Evolutionary conservation across 2,329 filamentous ascomycete genomes (phyloP), one percentile per base, ranked within the genome.

Genomic region (Diaporthe aspalathi): DNA sequence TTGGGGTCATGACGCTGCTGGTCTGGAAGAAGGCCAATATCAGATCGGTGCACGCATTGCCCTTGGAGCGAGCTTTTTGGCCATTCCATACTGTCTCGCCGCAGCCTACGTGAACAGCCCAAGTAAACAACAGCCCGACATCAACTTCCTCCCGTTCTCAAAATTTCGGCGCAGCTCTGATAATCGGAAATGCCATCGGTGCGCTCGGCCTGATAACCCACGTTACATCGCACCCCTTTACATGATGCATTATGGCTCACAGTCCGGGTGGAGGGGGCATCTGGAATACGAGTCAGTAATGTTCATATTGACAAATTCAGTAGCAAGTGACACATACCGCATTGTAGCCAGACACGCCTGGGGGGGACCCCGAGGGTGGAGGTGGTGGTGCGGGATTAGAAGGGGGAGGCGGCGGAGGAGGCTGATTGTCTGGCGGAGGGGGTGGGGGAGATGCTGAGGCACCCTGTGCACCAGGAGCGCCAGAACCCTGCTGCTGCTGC

Each of bases 391-490:
- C 83, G 70, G 88, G 79, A 69, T 82, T 86, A 32, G 86, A 84
- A 45, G 88, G 87, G 57, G 88, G 87, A 4, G 90, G 89, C 24
- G 90, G 90, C 22, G 91, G 91, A 16, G 91, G 91, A 67, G 90
- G 88, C 69, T 68, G 67, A 9, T 68, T 68, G 75, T 89, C 88
- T 72, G 80, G 84, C 35, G 86, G 85, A 68, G 89, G 89, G 14
- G 90, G 84, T 22, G 90, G 88, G 20, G 90, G 87, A 49, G 86
- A 82, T 60, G 84, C 82, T 49, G 85, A 85, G 2, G 56, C 56
- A 43, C 56, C 47, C 7, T 50, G 49, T 86, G 82, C 76, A 53
- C 79, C 76, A 74, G 80, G 79, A 71, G 85, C 81, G 73, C 85
- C 78, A 68, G 85, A 83, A 38, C 80, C 81, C 76, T 83, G 81